Base-by-base conservation (phyloP, 768 basidiomycete genomes). In the Coprinellus micaceus region DNA sequence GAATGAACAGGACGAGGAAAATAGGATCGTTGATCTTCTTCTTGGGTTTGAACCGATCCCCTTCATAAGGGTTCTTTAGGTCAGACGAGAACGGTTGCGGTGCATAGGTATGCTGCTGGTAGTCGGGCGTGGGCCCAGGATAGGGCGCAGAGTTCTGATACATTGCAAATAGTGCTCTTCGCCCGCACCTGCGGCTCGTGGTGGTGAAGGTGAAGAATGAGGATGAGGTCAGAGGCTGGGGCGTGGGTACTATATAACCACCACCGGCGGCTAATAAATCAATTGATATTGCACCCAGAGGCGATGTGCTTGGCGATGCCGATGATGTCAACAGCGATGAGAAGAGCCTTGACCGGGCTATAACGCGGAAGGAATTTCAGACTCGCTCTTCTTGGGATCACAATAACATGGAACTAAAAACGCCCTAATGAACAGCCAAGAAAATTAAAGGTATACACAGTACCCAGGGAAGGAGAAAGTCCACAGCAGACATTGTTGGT, bases 1-100 rank as follows among this genome's bases (percentile, higher is more conserved):
- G 72, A n/a, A 92, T 67, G 71, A 89, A 93, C 33, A 91, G 65
- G 6, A 89, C 64, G 13, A 91, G 72, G 66, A 89, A 83, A 50
- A 89, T 72, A 2, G 84, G 82, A 68, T 92, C 90, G 56, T 91
- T 89, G 29, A 90, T 71, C 58, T 73, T 78, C 63, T 82, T 87
- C 73, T 84, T 86, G 15, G 82, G 83, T 63, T 80, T 80, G 73
- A 87, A 87, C 21, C 86, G 72, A n/a, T 79, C 83, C 25, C 79
- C 78, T 45, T 82, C 79, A 64, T 80, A 85, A 3, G 84, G 82
- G 10, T 76, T 71, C 64, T 84, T 84, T 47, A 64, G 60, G 59
- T 77, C 77, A 45, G 64, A 53, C 17, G 21, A 40, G 24, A 55
- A 55, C 26, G 67, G 54, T 62, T 64, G 40, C 54, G 60, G 62